Evolutionary conservation across 2,329 filamentous ascomycete species (phyloP).

Genomic region (Penicillium frequentans): DNA sequence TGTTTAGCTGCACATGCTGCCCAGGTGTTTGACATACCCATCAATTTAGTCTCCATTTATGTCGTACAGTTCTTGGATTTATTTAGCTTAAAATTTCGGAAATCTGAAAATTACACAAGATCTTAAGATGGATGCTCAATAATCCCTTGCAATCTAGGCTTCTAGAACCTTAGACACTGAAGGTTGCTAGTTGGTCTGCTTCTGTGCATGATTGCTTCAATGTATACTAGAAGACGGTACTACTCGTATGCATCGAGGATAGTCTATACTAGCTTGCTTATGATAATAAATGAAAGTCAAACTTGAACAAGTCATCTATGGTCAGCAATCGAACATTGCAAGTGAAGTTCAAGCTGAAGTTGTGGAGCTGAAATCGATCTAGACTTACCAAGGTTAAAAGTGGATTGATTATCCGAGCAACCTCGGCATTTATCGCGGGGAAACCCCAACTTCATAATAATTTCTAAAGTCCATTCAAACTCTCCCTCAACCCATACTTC

Average conservation of each 20-base stretch:
- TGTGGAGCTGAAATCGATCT: background rate
- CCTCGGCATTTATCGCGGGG: slow-evolving; percentile 26
- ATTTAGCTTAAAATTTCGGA: background rate
- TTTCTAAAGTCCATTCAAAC: background rate
- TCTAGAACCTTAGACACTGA: no score
- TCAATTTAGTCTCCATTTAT: background rate
- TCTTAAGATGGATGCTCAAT: no score
- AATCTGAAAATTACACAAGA: no score
- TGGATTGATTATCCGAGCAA: slow-evolving; percentile 14
- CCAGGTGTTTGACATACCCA: background rate
- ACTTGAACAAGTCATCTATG: no score
- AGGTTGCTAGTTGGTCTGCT: no score
- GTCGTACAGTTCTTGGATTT: background rate
- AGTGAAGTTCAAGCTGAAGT: background rate
- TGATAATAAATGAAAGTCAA: no score
- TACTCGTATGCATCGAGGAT: no score
- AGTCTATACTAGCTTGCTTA: no score
- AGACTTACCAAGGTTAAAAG: background rate
- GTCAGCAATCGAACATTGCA: background rate
- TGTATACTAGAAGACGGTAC: no score
- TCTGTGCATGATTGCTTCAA: no score
- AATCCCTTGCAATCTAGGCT: no score
- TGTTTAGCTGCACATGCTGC: background rate
- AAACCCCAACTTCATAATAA: background rate
- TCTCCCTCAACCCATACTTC: no score